Evolutionary conservation across 768 basidiomycete species (phyloP), one percentile per base, ranked within the genome.

Genomic region (Tricholoma furcatifolium): DNA sequence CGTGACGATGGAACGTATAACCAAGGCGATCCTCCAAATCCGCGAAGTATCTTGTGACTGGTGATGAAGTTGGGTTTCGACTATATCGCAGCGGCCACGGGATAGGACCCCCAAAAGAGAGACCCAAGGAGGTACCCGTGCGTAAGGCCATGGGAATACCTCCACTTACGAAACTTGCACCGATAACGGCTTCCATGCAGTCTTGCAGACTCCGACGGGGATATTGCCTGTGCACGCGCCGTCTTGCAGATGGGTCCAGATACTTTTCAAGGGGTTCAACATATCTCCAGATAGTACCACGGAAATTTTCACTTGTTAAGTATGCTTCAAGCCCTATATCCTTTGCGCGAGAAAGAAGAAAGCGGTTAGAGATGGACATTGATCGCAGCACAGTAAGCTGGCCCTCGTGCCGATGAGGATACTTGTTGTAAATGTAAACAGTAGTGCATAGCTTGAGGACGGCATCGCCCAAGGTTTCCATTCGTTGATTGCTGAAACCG

Each of bases 381-480:
- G 81, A 76, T 32, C 91, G 82, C 41, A 93, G 69, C 23, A 69
- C 69, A 32, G 84, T 76, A 38, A 96, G 77, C 57, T 93, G 89
- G 0, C 93, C 93, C 74, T 96, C 93, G 59, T 94, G 88, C 20
- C 85, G 76, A 56, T 82, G 76, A 0, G 89, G 88, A 60, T 79
- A 91, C 56, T 78, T 81, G 71, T 88, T 90, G 70, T 87, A 85
- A 4, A 91, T 70, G 62, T 93, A 82, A 2, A 92, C 83, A 18
- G 87, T 87, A 3, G 84, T 83, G 44, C 84, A 81, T 21, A 94
- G 68, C 61, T 93, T 86, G 39, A 93, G 74, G 1, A 93, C 89
- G 0, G 87, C 81, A 62, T 96, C 93, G 8, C 93, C 93, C 6
- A 95, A 73, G 0, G 91, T 93, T 66, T 96, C 93, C 50, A 95